Conservation (phyloP, 2,329 filamentous ascomycete species). For the Botrytis byssoidea region DNA sequence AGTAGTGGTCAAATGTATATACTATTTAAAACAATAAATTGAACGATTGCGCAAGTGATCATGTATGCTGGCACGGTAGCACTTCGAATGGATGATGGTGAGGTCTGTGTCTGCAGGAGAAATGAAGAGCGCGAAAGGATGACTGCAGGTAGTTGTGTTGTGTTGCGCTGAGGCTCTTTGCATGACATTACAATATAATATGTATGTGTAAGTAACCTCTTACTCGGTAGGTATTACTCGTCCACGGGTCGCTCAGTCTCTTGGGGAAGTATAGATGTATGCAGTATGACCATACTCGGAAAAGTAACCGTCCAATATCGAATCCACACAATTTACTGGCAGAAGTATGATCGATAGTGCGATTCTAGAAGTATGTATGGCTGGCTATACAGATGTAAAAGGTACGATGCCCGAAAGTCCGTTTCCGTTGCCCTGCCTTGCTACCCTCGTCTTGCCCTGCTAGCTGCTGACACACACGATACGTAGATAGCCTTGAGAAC, state of each 20-base stretch:
- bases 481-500: neutral
- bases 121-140: constrained; percentile 1
- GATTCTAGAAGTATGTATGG: neutral
- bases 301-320: neutral
- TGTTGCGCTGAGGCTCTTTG: constrained; percentile 10
- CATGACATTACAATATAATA: neutral
- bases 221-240: neutral
- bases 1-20: neutral
- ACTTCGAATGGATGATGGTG: constrained; percentile 6
- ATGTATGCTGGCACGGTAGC: neutral
- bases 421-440: neutral
- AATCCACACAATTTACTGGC: constrained; percentile 2
- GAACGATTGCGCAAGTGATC: neutral
- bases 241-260: neutral
- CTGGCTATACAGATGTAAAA: neutral
- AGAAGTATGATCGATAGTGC: neutral
- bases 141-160: neutral
- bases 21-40: neutral
- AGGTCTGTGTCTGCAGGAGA: constrained; percentile 5
- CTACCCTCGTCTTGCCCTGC: neutral
- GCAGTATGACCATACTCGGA: constrained; percentile 5
- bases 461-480: neutral
- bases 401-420: neutral
- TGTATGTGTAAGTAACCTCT: constrained; percentile 1
- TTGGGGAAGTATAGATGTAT: neutral